These are phyloP conservation scores for Umbelopsis vinacea DNA, from an alignment of 192 early-diverging fungal genomes.

Conservation along the genomic window DNA sequence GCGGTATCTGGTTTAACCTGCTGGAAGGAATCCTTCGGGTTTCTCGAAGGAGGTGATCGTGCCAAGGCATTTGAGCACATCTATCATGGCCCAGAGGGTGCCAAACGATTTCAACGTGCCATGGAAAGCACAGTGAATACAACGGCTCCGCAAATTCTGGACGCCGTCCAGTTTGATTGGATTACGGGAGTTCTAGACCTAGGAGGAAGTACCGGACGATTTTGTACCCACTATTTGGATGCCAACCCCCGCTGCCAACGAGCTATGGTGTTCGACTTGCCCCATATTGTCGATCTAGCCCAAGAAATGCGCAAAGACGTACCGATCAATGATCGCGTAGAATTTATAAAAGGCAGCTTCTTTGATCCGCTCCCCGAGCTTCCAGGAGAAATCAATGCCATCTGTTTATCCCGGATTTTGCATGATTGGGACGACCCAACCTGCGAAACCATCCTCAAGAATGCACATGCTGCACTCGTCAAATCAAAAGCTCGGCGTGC, in stretches of 20 bases:
- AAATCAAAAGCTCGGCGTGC: background rate
- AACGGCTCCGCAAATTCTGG: slow-evolving; percentile 23
- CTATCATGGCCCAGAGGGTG: slow-evolving; percentile 22
- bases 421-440: slow-evolving; percentile 41
- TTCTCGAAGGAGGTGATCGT: background rate
- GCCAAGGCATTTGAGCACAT: slow-evolving; percentile 27
- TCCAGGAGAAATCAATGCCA: slow-evolving; percentile 23
- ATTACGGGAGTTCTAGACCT: background rate
- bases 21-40: slow-evolving; percentile 35
- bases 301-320: background rate
- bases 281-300: slow-evolving; percentile 1
- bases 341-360: slow-evolving; percentile 4
- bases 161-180: slow-evolving; percentile 17
- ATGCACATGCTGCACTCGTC: background rate
- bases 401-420: slow-evolving; percentile 33
- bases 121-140: slow-evolving; percentile 27
- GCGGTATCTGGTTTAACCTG: slow-evolving; percentile 23
- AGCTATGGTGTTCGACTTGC: slow-evolving; percentile 18
- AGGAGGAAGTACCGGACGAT: slow-evolving; percentile 19
- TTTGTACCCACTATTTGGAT: background rate
- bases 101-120: slow-evolving; percentile 26
- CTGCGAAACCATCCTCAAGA: slow-evolving; percentile 12
- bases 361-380: background rate
- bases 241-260: background rate
- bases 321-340: background rate